Percentiles rank a stretch among this genome's conserved stretches.
These are phyloP conservation scores for Pseudocercospora macadamiae DNA, from an alignment of 2,329 filamentous ascomycete species.

Conservation along the genomic window DNA sequence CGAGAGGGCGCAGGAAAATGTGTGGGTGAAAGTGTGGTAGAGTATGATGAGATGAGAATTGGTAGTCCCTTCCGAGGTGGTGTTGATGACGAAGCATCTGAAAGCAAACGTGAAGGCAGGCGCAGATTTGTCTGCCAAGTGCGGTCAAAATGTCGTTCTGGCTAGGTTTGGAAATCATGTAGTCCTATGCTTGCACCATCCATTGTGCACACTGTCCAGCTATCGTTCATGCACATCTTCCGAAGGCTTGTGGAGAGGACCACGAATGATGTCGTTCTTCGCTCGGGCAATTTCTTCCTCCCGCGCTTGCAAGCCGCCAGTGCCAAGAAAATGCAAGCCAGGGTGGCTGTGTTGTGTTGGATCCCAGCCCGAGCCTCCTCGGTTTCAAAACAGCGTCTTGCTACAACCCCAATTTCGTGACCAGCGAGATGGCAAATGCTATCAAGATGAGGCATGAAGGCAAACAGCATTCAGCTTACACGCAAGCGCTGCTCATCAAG, in stretches of 20 bases:
- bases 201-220: too few species aligned
- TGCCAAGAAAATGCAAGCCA: too few species aligned
- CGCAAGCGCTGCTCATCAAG: neutral
- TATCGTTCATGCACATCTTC: neutral
- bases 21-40: neutral
- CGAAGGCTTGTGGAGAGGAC: neutral
- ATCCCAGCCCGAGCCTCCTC: neutral
- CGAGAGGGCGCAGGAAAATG: neutral
- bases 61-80: neutral
- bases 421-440: neutral
- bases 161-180: too few species aligned
- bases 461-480: neutral
- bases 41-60: too few species aligned
- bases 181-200: too few species aligned
- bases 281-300: neutral
- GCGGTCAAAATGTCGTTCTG: too few species aligned
- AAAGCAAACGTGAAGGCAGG: neutral
- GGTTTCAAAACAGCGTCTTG: conserved; percentile 1
- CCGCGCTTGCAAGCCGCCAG: neutral
- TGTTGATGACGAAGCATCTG: neutral
- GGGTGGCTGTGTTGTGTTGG: too few species aligned
- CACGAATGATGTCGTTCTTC: neutral
- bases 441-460: neutral
- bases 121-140: too few species aligned
- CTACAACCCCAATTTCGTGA: neutral